Base-by-base conservation (phyloP, 805 yeast genomes). In the Yarrowia deformans region DNA sequence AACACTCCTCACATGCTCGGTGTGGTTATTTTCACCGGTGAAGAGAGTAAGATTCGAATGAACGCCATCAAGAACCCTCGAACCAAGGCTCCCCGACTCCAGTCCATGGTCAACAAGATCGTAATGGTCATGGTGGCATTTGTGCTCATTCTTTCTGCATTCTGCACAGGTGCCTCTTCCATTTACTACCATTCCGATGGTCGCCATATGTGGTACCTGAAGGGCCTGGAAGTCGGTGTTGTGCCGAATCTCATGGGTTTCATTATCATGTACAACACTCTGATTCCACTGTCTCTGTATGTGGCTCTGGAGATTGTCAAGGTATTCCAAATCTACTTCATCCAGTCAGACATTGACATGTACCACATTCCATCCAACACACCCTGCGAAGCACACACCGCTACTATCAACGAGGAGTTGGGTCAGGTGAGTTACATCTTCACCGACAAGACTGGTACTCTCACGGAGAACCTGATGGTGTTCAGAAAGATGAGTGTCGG, bases 221-320 rank as follows among this genome's bases (percentile, higher is more conserved):
- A 80, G 56, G 85, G 84, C 4, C 83, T 86, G 73, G 95, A 90
- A 72, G 97, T 89, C 0, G 96, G 97, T 29, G 84, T 87, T 23
- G 94, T 97, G 2, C 90, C 97, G 1, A 91, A 97, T 0, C 83
- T 95, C 63, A 93, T 95, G 97, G 93, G 98, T 1, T 96, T 90
- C 78, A 89, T 95, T 72, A 94, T 95, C 81, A 94, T 95, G 98
- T 94, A 90, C 81, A 95, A 95, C 77, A 95, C 99, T 0, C 84
- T 95, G 81, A 95, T 95, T 76, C 99, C 99, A 0, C 81, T 95
- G 40, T 94, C 98, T 0, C 84, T 95, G 37, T 96, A 95, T 76
- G 98, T 95, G 23, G 93, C 98, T 0, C 91, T 94, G 92, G 99
- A 96, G 77, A 89, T 95, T 71, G 93, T 93, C 75, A 95, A 95